phyloP scores from a whole-genome alignment of 208 protist species.

The Herpetomonas tarakana region DNA sequence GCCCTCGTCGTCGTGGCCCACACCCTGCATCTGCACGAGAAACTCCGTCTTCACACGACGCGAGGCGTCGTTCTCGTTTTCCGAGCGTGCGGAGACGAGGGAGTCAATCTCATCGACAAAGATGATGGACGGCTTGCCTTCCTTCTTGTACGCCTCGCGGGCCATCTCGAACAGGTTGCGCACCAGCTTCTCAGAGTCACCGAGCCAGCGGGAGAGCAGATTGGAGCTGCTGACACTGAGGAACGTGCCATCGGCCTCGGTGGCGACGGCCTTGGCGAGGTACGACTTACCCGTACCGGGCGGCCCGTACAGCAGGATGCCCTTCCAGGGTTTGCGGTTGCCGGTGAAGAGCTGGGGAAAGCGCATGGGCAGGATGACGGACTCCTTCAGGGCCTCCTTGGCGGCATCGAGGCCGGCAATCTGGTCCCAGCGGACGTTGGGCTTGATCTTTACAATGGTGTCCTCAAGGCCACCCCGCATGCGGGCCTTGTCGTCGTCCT shows the following conservation, averaged over 20 bases:
- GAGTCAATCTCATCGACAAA: constrained; percentile 97
- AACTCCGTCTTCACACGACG: constrained; percentile 99
- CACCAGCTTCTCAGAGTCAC: constrained; percentile 94
- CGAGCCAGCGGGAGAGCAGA: constrained; percentile 92
- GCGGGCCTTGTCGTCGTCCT: constrained; percentile 91
- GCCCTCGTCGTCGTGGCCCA: constrained; percentile 79
- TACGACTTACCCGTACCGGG: constrained; percentile 94
- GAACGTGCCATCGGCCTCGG: constrained; percentile 89
- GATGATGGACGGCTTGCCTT: constrained; percentile 86
- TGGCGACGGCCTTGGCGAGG: constrained; percentile 91
- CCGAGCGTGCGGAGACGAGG: constrained; percentile 81
- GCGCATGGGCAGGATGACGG: constrained; percentile 87
- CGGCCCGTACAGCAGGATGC: constrained; percentile 92
- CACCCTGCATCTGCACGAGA: constrained; percentile 97
- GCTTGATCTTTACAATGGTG: constrained; percentile 76
- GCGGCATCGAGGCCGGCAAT: constrained; percentile 89
- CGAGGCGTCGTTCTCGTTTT: constrained; percentile 89
- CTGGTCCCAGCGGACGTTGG: constrained; percentile 88
- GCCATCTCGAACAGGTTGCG: constrained; percentile 93
- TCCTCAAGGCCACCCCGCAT: constrained; percentile 78
- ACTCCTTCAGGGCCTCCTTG: constrained; percentile 92
- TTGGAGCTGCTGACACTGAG: constrained; percentile 89
- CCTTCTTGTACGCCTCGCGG: constrained; percentile 66
- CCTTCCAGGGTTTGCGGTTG: constrained; percentile 90
- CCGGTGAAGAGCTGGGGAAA: constrained; percentile 94